Base-by-base conservation (phyloP, 2,329 filamentous ascomycete species). In the Sporothrix schenckii region DNA sequence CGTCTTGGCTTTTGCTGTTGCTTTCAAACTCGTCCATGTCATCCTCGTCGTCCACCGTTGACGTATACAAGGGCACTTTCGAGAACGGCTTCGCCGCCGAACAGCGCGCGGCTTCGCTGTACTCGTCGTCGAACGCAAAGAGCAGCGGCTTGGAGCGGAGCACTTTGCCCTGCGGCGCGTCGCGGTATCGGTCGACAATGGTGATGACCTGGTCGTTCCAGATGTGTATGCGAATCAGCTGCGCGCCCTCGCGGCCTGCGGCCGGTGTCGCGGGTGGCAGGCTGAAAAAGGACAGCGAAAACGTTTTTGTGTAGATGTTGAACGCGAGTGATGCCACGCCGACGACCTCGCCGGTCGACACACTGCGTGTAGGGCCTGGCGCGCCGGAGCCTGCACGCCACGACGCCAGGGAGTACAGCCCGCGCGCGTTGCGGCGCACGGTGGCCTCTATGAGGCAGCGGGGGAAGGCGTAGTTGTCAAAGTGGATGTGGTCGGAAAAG, bases 171-270 rank as follows among this genome's bases (percentile, higher is more conserved):
- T 52, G 16, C 16, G 50, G n/a, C 16, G 69, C 44, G 2, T 73
- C 72, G 16, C 60, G 52, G 56, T 69, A 69, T 3, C 72, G 73
- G 69, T 74, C 72, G 13, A 72, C 30, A 34, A 74, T 24, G 1
- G 66, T 69, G 24, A 73, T 44, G 47, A 73, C 34, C 73, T 74
- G 72, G 70, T 71, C 73, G 69, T 74, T 72, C 73, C 73, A 74
- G 24, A 74, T 56, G 47, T 73, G 72, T 60, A 70, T 52, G 13
- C n/a, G 56, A 30, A 71, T 66, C 14, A 41, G 6, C 27, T 58
- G 41, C 5, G 19, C 52, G 27, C 39, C 41, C 19, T 61, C 66
- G 16, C 41, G 39, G 56, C 56, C 47, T 9, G 50, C n/a, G 9
- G 58, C 21, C 4, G 70, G 63, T 21, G 63, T 21, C 39, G 61